Evolutionary conservation across 108 stramenopile species (phyloP), one percentile per base, ranked within the genome.

Genomic region (Parmales sp.): DNA sequence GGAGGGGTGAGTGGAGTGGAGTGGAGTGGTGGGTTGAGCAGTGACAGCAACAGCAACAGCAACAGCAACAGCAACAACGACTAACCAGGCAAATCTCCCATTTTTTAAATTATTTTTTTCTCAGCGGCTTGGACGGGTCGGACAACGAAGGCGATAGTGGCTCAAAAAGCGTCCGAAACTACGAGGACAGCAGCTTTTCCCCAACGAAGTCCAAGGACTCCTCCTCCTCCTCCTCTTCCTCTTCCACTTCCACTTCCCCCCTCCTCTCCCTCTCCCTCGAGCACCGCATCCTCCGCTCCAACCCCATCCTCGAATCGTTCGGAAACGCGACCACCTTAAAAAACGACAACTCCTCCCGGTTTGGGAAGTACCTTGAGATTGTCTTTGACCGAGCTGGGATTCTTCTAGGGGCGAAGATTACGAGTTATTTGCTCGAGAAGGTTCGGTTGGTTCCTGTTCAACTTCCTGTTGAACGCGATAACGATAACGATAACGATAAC

Each of bases 281-380:
- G 41, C 34, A 74, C 23, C 45, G 36, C 2, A 34, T 80, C n/a
- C 70, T 80, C 1, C 68, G 39, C n/a, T 66, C 80, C 0, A 80
- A 80, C 54, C 76, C 75, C 18, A 38, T 80, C 63, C 66, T 80
- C 29, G 80, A 80, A 66, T 39, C 72, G 11, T 80, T 77, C 26
- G 80, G 80, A 2, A 80, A 80, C 65, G 76, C 80, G 29, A 71
- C 73, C 28, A 80, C 80, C 11, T 23, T 65, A 13, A 73, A 76
- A 22, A 80, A 80, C 66, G 82, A 96, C 75, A 98, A 98, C 70
- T 91, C 90, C 13, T 83, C 83, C 2, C 77, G 97, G 7, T 98
- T 98, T 74, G 96, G 96, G 9, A 97, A 97, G 72, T 97, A 88
- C 69, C 94, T 97, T 68, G 86, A 88, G 51, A 67, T 90, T 3